Base-by-base conservation (phyloP, 495 filamentous ascomycete species). In the Aspergillus egyptiacus region DNA sequence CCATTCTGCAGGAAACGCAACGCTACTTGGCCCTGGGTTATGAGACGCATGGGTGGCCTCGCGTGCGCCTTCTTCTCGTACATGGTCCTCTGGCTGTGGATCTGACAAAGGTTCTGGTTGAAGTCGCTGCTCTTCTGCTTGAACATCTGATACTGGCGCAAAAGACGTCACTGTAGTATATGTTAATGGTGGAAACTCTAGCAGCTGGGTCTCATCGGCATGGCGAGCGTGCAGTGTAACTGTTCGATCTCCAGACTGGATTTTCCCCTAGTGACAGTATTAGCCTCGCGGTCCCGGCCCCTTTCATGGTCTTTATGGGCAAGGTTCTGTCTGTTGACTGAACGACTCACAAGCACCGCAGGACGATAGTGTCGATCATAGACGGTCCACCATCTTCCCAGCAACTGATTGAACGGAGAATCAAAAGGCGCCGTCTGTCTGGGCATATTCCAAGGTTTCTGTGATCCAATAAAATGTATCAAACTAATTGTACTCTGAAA, bases 391-490 rank as follows among this genome's bases (percentile, higher is more conserved):
- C 93, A 98, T 51, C 78, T 76, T 31, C 81, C 81, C 31, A 86
- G 59, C 66, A 96, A 81, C 63, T 94, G 82, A 61, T 89, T 82
- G 58, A 87, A 91, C 2, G 86, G 84, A 15, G 75, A 74, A n/a
- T 74, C 71, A 30, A 67, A 55, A 4, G 79, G 78, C 20, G 68
- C 74, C 32, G 74, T 66, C 42, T 79, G 67, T 58, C 89, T 74
- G 31, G 86, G 84, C 58, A 81, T 70, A 19, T 73, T 75, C 93
- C 93, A 97, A 2, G 93, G 94, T 67, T 97, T 97, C 32, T 87
- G 79, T 32, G 80, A 65, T 9, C 93, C 93, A 62, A 97, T 97
- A 64, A 95, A 97, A 69, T 97, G 93, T 30, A 93, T 81, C 70
- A 94, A 70, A 56, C 78, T 89, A 59, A 97, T 91, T 51, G 78